phyloP scores from a whole-genome alignment of 179 eudicot genomes.

The Vitellaria paradoxa region DNA sequence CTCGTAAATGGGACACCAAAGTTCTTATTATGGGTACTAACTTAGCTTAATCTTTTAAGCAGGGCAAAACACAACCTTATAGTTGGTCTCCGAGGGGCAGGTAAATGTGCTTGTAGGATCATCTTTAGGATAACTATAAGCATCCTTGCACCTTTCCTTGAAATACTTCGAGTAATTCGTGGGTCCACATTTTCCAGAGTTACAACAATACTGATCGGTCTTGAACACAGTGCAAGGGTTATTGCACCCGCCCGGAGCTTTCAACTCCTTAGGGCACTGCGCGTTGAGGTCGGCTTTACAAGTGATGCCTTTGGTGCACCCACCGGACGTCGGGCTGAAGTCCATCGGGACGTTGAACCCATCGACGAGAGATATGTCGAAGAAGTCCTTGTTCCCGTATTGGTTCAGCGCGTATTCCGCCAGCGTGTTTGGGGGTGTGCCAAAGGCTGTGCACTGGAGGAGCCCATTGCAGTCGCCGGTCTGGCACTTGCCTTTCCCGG shows the following conservation, averaged over 20 bases:
- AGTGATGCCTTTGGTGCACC: neutral
- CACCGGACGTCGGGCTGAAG: neutral
- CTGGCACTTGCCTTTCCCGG: neutral
- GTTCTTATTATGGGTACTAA: too few relatives aligned
- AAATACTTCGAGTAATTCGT: neutral
- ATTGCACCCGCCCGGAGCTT: slow-evolving; percentile 4
- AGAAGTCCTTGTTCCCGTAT: neutral
- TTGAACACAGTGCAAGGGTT: slow-evolving; percentile 9
- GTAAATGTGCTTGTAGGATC: neutral
- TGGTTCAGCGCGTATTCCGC: neutral
- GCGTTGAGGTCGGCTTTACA: neutral
- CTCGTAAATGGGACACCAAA: too few relatives aligned
- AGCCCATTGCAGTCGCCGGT: slow-evolving; percentile 15
- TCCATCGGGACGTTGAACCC: slow-evolving; percentile 10
- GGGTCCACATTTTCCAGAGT: neutral
- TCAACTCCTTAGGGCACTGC: neutral
- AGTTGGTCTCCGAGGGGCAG: neutral
- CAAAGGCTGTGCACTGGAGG: neutral
- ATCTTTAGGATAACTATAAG: neutral
- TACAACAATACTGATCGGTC: neutral
- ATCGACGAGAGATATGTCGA: neutral
- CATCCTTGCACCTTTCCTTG: slow-evolving; percentile 5
- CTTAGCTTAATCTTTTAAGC: neutral
- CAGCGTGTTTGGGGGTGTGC: neutral
- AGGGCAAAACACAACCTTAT: slow-evolving; percentile 9